Base-by-base conservation (phyloP, 768 basidiomycete genomes). In the Amanita molliuscula region DNA sequence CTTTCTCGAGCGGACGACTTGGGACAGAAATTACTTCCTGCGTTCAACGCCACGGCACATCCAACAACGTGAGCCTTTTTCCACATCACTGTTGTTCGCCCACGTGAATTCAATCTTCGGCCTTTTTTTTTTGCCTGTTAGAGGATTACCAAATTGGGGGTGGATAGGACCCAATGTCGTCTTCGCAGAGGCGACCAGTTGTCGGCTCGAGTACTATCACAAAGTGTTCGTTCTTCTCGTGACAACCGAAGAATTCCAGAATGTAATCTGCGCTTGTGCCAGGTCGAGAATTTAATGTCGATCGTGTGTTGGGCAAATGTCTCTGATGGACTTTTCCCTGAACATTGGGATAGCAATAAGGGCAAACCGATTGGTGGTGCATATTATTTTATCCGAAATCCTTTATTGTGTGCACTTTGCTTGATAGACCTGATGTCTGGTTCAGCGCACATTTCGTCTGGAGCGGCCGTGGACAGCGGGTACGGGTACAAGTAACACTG, bases 1-100 rank as follows among this genome's bases (percentile, higher is more conserved):
- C 74, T 86, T 6, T 54, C 67, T 1, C 1, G 78, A 8, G 84
- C 89, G 0, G 77, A 84, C 38, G 81, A 87, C 51, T 73, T 93
- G 2, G 88, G 77, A 0, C 61, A 70, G 23, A 65, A 74, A 4
- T 69, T 92, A 0, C 62, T 87, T 0, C 80, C 82, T 0, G 81
- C 71, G 0, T 87, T 90, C 64, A 68, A 78, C 11, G 65, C 56
- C 21, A 77, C 84, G 0, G 56, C 74, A 0, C 76, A 86, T 56
- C 70, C 81, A 7, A 65, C 62, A 31, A 73, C 65, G 76, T 77
- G 52, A 48, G 70, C 59, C 3, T 16, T 26, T 21, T 23, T 28
- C 3, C 29, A 16, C 42, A 15, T n/a, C 50, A 31, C 6, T 28
- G 13, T 47, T 36, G 48, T 56, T n/a, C 2, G 23, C 11, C 3